Evolutionary conservation across 2,329 filamentous ascomycete genomes (phyloP).

Genomic region (Fusarium siculi): DNA sequence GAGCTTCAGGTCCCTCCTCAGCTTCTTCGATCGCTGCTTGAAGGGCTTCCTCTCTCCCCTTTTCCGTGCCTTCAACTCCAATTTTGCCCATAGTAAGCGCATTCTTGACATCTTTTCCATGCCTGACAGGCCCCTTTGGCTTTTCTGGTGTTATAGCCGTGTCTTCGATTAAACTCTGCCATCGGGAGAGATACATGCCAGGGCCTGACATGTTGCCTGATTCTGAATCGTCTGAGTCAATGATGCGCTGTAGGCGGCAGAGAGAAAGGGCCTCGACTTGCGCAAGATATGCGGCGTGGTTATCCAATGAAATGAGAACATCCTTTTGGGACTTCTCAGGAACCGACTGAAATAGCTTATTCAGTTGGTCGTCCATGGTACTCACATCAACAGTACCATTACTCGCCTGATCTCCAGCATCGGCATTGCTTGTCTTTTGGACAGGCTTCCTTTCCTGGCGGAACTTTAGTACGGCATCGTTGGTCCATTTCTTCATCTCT

Average conservation of each 20-base stretch:
- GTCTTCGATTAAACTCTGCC: conserved; percentile 77
- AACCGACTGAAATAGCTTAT: conserved; percentile 58
- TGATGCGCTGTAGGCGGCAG: conserved; percentile 65
- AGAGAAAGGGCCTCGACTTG: conserved; percentile 64
- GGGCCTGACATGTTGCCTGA: conserved; percentile 65
- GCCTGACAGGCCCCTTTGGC: conserved; percentile 62
- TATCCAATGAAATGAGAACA: conserved; percentile 65
- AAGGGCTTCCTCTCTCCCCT: conserved; percentile 39
- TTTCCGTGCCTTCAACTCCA: conserved; percentile 46
- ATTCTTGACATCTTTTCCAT: conserved; percentile 63
- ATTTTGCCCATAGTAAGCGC: conserved; percentile 57
- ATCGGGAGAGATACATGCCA: conserved; percentile 76
- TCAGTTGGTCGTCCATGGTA: conserved; percentile 54
- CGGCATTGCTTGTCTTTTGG: neutral
- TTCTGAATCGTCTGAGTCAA: conserved; percentile 52
- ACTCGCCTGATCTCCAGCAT: neutral
- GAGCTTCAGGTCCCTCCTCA: conserved; percentile 49
- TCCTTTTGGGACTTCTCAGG: conserved; percentile 55
- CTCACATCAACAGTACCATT: conserved; percentile 35
- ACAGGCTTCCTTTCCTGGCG: conserved; percentile 40
- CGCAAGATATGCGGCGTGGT: conserved; percentile 69
- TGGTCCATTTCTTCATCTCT: conserved; percentile 70
- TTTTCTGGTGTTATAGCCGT: conserved; percentile 73
- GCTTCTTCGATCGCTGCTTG: conserved; percentile 43
- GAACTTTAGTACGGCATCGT: conserved; percentile 68